Evolutionary conservation across 768 basidiomycete species (phyloP).

Genomic region (Suillus hirtellus): DNA sequence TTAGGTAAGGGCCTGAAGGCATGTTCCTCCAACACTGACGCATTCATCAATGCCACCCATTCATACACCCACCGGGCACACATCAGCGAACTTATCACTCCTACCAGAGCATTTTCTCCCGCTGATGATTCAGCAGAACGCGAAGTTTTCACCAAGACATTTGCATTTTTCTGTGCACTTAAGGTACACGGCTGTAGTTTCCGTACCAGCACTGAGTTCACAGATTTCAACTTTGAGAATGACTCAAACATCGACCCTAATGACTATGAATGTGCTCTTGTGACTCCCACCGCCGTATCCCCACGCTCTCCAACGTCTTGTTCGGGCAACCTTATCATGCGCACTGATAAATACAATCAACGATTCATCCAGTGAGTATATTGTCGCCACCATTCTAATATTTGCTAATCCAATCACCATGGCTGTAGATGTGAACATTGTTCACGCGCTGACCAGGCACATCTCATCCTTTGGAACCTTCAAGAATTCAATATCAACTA

Average conservation of each 20-base stretch:
- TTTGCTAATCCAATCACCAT: neutral
- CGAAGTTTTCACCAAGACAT: neutral
- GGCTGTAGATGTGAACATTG: neutral
- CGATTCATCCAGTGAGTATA: neutral
- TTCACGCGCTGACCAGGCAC: neutral
- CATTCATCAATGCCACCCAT: neutral
- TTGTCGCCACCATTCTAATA: neutral
- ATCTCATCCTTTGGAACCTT: neutral
- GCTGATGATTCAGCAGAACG: neutral
- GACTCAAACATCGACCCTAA: neutral
- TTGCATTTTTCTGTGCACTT: neutral
- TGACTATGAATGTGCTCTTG: neutral
- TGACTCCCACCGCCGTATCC: neutral
- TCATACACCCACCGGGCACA: neutral
- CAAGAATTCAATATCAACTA: neutral
- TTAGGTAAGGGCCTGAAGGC: neutral
- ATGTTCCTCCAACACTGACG: neutral
- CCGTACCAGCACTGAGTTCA: neutral
- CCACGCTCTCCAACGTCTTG: neutral
- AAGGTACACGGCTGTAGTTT: neutral
- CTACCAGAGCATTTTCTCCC: neutral
- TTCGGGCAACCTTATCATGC: neutral
- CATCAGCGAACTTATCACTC: neutral
- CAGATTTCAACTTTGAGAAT: neutral
- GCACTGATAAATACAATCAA: neutral